Conservation (phyloP, 768 basidiomycete species). For the Boletus eberwhitei region DNA sequence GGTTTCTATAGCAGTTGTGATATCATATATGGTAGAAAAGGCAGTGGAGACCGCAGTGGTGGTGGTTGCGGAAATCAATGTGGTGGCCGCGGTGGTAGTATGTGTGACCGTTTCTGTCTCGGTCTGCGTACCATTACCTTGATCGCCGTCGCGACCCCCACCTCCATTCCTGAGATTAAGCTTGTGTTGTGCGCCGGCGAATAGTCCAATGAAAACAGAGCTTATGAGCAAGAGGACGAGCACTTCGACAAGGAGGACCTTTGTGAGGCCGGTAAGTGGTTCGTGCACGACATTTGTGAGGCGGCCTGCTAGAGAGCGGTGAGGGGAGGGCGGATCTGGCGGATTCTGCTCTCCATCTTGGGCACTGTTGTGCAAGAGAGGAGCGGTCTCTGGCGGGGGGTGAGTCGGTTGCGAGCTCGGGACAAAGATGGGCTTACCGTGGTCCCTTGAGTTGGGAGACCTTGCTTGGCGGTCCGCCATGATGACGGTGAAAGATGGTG, state of each 20-base stretch:
- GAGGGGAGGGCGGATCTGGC: constrained; percentile 37
- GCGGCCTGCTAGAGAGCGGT: constrained; percentile 24
- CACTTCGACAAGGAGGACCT: constrained; percentile 71
- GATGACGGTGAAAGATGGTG: constrained; percentile 26
- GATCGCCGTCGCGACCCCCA: constrained; percentile 23
- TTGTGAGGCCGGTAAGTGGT: constrained; percentile 79
- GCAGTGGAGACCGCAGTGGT: constrained; percentile 35
- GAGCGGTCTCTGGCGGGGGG: constrained; percentile 52
- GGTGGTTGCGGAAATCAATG: constrained; percentile 29
- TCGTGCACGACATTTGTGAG: constrained; percentile 62
- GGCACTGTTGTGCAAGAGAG: constrained; percentile 54
- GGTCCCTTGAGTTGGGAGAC: constrained; percentile 57
- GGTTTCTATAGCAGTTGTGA: constrained; percentile 39
- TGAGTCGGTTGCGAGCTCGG: not conserved
- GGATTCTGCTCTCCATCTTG: constrained; percentile 37
- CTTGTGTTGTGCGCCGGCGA: constrained; percentile 83
- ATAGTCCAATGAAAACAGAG: constrained; percentile 90
- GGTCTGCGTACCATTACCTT: constrained; percentile 35
- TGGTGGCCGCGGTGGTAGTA: constrained; percentile 31
- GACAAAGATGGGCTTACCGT: constrained; percentile 37
- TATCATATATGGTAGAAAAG: constrained; percentile 31
- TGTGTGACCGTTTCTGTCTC: constrained; percentile 32
- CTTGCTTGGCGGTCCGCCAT: constrained; percentile 60
- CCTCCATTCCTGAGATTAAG: constrained; percentile 50
- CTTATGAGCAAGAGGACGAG: constrained; percentile 78